A percentile compares a stretch with the other conserved stretches of the same genome.
These are phyloP conservation scores for Candida hungchunana DNA, from an alignment of 805 yeast species.

Conservation along the genomic window DNA sequence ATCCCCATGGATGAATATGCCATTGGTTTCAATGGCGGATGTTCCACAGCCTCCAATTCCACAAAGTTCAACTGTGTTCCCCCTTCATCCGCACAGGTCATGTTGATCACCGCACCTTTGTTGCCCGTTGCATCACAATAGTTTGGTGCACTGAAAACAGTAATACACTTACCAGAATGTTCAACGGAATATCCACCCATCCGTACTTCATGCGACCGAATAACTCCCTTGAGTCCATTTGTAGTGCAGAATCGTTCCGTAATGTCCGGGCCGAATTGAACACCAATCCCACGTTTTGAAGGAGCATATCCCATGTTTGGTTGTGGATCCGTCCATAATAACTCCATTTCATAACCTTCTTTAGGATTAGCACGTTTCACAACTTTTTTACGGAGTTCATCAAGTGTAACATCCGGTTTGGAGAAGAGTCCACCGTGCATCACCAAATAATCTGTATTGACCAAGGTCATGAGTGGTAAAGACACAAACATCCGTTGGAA, in stretches of 20 bases:
- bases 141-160: constrained; percentile 98
- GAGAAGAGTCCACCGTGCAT: constrained; percentile 97
- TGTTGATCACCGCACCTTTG: constrained; percentile 82
- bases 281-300: constrained; percentile 91
- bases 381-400: constrained; percentile 68
- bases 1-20: constrained; percentile 59
- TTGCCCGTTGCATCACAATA: constrained; percentile 93
- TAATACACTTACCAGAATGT: constrained; percentile 79
- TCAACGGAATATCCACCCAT: constrained; percentile 86
- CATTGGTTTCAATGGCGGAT: constrained; percentile 93
- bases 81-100: constrained; percentile 33
- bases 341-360: constrained; percentile 92
- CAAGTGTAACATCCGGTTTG: constrained; percentile 62
- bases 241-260: constrained; percentile 71
- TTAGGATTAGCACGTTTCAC: constrained; percentile 85
- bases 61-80: constrained; percentile 45
- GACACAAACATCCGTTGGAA: constrained; percentile 84
- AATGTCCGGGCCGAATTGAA: constrained; percentile 95
- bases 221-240: constrained; percentile 72
- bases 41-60: constrained; percentile 78
- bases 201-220: constrained; percentile 94
- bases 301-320: constrained; percentile 71
- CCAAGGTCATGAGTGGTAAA: constrained; percentile 79
- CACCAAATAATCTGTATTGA: constrained; percentile 74
- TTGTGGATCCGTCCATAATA: constrained; percentile 97